Evolutionary conservation across 495 filamentous ascomycete genomes (phyloP).

Genomic region (Penicillium coprophilum): DNA sequence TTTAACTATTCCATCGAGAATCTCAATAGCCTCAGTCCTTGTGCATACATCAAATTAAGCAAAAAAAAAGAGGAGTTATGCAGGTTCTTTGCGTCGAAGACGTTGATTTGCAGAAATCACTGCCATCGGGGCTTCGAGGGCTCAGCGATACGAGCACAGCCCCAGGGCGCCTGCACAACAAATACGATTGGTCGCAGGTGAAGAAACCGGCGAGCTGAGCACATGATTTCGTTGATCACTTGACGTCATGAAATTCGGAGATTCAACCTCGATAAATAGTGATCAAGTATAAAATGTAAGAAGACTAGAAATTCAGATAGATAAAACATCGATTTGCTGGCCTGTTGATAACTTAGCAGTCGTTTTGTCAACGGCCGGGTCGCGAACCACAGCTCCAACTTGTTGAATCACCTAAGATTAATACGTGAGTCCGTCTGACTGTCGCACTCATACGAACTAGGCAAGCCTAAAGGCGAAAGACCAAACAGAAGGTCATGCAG

Average conservation of each 20-base stretch:
- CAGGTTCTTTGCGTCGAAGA: neutral
- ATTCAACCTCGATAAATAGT: neutral
- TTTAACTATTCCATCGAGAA: neutral
- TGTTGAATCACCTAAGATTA: no score
- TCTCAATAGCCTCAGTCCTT: neutral
- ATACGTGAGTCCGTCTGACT: neutral
- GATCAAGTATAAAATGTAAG: neutral
- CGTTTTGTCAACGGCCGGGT: no score
- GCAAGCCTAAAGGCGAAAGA: no score
- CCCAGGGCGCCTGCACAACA: neutral
- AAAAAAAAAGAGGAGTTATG: slow-evolving; percentile 1
- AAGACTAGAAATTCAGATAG: neutral
- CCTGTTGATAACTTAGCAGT: no score
- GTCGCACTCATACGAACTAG: neutral
- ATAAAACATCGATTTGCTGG: no score
- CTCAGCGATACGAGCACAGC: slow-evolving; percentile 3
- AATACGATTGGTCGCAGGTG: slow-evolving; percentile 1
- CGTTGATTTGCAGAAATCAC: slow-evolving; percentile 1
- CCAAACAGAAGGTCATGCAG: neutral
- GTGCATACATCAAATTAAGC: neutral
- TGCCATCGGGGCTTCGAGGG: neutral
- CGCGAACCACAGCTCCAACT: no score
- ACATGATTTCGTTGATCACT: neutral
- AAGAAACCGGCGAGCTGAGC: slow-evolving; percentile 1
- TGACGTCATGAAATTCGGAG: slow-evolving; percentile 2